Evolutionary conservation across 2,329 filamentous ascomycete species (phyloP).

Genomic region (Ophiostoma populinum): DNA sequence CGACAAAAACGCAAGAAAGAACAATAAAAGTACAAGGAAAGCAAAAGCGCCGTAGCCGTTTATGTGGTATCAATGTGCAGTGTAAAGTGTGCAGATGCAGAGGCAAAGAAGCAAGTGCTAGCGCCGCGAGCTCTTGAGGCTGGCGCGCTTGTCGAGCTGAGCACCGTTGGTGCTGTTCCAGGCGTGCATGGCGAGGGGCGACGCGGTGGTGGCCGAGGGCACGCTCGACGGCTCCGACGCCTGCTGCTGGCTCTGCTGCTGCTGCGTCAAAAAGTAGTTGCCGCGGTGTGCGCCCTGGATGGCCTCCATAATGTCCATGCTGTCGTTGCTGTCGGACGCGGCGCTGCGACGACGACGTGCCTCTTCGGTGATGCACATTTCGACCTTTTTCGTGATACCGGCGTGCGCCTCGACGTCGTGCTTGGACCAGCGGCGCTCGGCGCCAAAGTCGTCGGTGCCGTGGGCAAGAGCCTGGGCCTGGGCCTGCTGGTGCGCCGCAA

Average conservation of each 20-base stretch:
- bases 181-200: background rate
- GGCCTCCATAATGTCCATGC: slow-evolving; percentile 1
- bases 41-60: too few species aligned
- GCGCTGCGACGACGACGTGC: slow-evolving; percentile 4
- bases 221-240: background rate
- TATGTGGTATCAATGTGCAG: too few species aligned
- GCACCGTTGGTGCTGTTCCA: slow-evolving; percentile 4
- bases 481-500: background rate
- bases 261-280: slow-evolving; percentile 9
- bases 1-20: too few species aligned
- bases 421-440: background rate
- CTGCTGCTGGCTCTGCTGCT: background rate
- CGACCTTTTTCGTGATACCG: slow-evolving; percentile 10
- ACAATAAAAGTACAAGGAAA: too few species aligned
- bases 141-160: too few species aligned
- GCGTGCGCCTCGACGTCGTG: slow-evolving; percentile 2
- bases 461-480: background rate
- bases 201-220: background rate
- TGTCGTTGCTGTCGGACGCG: slow-evolving; percentile 2
- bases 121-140: too few species aligned
- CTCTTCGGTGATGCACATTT: slow-evolving; percentile 8
- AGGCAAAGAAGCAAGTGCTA: too few species aligned
- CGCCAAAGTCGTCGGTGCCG: background rate
- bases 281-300: slow-evolving; percentile 8
- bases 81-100: too few species aligned